Evolutionary conservation across 169 alveolate genomes (phyloP), one percentile per base, ranked within the genome.

Genomic region (Blepharisma undulans): DNA sequence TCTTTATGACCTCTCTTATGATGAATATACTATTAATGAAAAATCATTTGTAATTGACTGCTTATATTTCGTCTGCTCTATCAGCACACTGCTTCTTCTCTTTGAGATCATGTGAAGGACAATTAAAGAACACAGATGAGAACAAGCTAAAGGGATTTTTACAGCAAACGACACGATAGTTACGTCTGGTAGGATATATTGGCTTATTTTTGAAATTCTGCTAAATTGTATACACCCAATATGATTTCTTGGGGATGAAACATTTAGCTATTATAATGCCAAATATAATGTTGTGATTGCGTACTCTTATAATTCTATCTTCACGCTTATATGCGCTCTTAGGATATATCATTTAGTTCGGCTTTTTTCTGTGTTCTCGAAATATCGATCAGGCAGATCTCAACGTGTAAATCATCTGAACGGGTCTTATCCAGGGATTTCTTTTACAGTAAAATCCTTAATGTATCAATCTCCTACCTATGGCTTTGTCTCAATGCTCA

Each of bases 281-380:
- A 59, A 25, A n/a, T 66, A 22, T 8, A 82, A 82, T 4, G 72
- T 59, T 12, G 10, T n/a, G 25, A 22, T 82, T 21, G 60, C 33
- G 27, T 82, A 82, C 18, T 22, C 72, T 59, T 82, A 82, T 48
- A 82, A 82, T 48, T 22, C 29, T 22, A n/a, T 82, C 16, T 59
- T 82, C 76, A 33, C 34, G 8, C 18, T 82, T 59, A 25, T 32
- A n/a, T 32, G 33, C 16, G 27, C 60, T 10, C 34, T 21, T 59
- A 82, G 89, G 76, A 59, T 82, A 14, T 82, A 82, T 30, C 89
- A 82, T 82, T 34, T 82, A 22, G n/a, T 82, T 82, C 18, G 60
- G 76, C 77, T 48, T 34, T 82, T n/a, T 22, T 48, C 77, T 8
- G 30, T 48, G 22, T 33, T 48, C 19, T 32, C 76, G 33, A 59